These are phyloP conservation scores for Hypoxylon cercidicola DNA, from an alignment of 495 filamentous ascomycete genomes.

Conservation along the genomic window DNA sequence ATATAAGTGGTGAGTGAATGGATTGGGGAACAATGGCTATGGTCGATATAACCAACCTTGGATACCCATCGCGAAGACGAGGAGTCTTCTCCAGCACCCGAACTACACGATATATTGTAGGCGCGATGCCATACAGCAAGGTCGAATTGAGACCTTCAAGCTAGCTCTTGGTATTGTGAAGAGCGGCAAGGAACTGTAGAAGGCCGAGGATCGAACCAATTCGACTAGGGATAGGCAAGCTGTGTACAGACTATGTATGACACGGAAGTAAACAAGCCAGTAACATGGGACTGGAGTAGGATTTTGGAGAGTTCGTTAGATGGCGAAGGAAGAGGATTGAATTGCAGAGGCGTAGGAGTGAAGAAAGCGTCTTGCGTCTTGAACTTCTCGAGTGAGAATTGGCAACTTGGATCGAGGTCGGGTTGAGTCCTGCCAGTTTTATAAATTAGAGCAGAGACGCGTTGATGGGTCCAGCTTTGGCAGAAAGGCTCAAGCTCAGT, in stretches of 20 bases:
- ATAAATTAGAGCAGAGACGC: conserved; percentile 3
- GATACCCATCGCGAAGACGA: conserved; percentile 71
- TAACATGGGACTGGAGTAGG: conserved; percentile 2
- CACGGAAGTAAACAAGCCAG: conserved; percentile 28
- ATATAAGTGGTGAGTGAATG: conserved; percentile 7
- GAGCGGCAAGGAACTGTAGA: neutral
- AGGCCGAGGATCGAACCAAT: neutral
- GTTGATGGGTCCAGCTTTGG: neutral
- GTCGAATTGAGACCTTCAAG: neutral
- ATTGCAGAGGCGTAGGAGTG: neutral
- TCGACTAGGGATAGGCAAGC: too few species aligned
- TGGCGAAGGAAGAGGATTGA: neutral
- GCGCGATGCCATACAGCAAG: conserved; percentile 19
- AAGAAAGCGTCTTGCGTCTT: neutral
- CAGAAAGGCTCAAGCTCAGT: neutral
- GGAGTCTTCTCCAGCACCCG: conserved; percentile 34
- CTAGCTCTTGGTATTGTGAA: neutral
- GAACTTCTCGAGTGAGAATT: neutral
- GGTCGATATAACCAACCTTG: conserved; percentile 61
- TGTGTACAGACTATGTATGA: neutral
- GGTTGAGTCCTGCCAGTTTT: neutral
- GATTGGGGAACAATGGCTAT: neutral
- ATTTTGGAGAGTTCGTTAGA: neutral
- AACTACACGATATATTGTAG: conserved; percentile 3
- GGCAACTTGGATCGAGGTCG: neutral